A percentile compares a stretch with the other conserved stretches of the same genome.
Evolutionary conservation across 2,329 filamentous ascomycete genomes (phyloP).

Genomic region (Calonectria crousiana): DNA sequence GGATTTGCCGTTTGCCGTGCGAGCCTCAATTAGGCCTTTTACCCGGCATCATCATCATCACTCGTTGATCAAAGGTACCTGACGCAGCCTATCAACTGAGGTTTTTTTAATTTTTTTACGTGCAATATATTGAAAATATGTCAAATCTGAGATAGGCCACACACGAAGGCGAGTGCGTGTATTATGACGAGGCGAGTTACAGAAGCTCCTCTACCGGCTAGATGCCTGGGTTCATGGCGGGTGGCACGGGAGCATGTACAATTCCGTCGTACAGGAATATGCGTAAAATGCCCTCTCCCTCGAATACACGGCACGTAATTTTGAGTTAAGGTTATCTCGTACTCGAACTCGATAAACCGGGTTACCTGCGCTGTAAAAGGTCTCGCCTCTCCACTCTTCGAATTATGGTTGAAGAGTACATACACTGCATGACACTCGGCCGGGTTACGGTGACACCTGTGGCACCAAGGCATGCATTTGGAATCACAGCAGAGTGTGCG

Average conservation of each 20-base stretch:
- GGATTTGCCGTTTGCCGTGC: not conserved
- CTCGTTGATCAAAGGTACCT: not conserved
- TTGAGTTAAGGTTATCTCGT: not conserved
- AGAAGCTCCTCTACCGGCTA: not conserved
- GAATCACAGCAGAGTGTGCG: not conserved
- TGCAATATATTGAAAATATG: not conserved
- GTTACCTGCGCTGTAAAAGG: not conserved
- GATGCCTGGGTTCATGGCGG: not conserved
- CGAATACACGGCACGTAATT: not conserved
- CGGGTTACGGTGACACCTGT: not conserved
- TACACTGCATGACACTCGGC: not conserved
- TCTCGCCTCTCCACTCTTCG: not conserved
- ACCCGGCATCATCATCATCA: not conserved
- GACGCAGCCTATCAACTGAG: not conserved
- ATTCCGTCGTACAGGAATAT: not conserved
- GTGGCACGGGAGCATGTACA: not conserved
- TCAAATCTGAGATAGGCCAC: not conserved
- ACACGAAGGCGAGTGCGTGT: not conserved
- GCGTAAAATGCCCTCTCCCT: not conserved
- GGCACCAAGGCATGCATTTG: not conserved
- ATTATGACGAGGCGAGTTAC: not conserved
- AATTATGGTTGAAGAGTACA: not conserved
- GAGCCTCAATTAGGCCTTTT: not conserved
- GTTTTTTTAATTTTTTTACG: not conserved
- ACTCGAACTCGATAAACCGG: not conserved